Conservation (phyloP, 768 basidiomycete genomes). For the Hemileccinum impolitum region DNA sequence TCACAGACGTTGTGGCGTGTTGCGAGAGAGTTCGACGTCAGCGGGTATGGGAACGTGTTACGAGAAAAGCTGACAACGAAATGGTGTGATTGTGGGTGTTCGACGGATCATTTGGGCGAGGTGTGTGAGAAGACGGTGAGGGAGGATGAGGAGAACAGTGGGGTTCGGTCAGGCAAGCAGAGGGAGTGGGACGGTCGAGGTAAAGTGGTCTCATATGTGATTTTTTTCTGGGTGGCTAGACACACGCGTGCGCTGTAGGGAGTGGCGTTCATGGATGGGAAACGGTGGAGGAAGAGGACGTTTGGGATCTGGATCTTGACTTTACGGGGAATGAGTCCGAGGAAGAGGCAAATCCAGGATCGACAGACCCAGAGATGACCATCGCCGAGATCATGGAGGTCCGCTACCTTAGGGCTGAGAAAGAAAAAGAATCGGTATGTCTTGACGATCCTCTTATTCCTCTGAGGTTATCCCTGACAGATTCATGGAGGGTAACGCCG, state of each 20-base stretch:
- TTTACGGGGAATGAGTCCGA: slow-evolving; percentile 56
- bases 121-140: slow-evolving; percentile 72
- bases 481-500: slow-evolving; percentile 55
- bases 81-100: slow-evolving; percentile 82
- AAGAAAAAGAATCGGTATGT: slow-evolving; percentile 65
- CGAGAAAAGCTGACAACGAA: slow-evolving; percentile 70
- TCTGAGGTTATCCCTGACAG: slow-evolving; percentile 2
- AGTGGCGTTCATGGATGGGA: slow-evolving; percentile 73
- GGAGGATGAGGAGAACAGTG: slow-evolving; percentile 63
- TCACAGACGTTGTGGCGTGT: slow-evolving; percentile 67
- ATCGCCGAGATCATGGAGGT: slow-evolving; percentile 74
- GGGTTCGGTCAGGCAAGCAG: slow-evolving; percentile 60
- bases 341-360: slow-evolving; percentile 41
- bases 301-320: slow-evolving; percentile 71
- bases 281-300: slow-evolving; percentile 71
- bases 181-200: slow-evolving; percentile 78
- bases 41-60: slow-evolving; percentile 66
- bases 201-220: slow-evolving; percentile 5
- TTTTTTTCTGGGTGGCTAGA: neutral
- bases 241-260: slow-evolving; percentile 20
- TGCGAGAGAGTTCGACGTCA: slow-evolving; percentile 67
- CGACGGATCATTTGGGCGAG: slow-evolving; percentile 73
- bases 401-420: slow-evolving; percentile 66
- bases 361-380: slow-evolving; percentile 45
- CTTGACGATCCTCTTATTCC: neutral